Evolutionary conservation across 331 rosid species (phyloP), one percentile per base, ranked within the genome.

Genomic region (Acacia pycnantha): DNA sequence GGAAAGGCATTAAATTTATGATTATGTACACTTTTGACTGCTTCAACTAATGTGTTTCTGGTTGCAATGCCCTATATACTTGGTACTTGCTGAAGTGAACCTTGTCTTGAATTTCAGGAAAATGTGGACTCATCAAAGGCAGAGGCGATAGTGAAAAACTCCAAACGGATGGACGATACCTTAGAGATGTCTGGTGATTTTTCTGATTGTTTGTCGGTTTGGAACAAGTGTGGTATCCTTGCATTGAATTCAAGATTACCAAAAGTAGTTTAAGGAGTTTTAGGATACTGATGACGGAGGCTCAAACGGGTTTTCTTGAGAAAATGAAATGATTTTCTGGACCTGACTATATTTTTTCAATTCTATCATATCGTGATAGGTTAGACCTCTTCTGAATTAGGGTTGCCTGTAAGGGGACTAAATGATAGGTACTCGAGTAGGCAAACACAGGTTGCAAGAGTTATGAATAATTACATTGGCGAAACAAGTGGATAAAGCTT

Each of bases 121-220:
- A 82, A 78, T 27, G 91, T 84, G 87, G 93, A 91, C 80, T 84
- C 94, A 2, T 79, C 98, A 24, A 86, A 87, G 85, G 97, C 97
- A 0, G 98, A 94, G 84, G 85, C 92, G 81, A 61, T 78, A 4
- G 98, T 94, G 85, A 92, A 94, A 90, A 90, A 74, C 92, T 92
- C 73, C 97, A 92, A 86, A 84, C 82, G 89, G 95, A 90, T 54
- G 96, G 96, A 40, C 86, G 97, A 61, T 94, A 94, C 84, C 94
- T 94, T 11, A 85, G 98, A 81, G 98, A 94, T 59, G 97, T 94
- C 24, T 94, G 98, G 98, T 94, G 90, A 90, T 72, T 58, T 64
- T 77, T 76, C 78, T 24, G 71, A 74, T 56, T n/a, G 40, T 64
- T 72, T 44, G 22, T 74, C 21, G 56, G 53, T 61, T 56, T n/a